Evolutionary conservation across 2,329 filamentous ascomycete genomes (phyloP).

Genomic region (Nectriaceae sp.): DNA sequence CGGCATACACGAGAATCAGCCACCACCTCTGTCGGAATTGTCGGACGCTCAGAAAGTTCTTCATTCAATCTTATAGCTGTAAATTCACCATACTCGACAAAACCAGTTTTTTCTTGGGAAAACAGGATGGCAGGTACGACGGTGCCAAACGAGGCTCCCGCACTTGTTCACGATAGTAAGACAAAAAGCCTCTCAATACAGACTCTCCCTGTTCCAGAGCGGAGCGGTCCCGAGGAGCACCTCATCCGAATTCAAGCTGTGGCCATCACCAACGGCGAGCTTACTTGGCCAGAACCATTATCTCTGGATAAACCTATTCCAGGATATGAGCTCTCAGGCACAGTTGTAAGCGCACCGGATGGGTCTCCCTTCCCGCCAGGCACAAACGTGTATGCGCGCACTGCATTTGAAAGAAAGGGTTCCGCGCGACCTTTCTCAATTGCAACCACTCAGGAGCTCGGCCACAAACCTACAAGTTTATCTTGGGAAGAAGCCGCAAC

Average conservation of each 20-base stretch:
- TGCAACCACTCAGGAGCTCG: background rate
- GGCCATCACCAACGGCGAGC: background rate
- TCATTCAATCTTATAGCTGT: too few relatives aligned
- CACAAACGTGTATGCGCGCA: background rate
- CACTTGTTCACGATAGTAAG: background rate
- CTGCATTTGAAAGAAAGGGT: background rate
- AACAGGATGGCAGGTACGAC: background rate
- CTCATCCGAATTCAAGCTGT: background rate
- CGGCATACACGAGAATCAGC: too few relatives aligned
- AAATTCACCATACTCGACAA: too few relatives aligned
- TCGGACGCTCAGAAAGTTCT: too few relatives aligned
- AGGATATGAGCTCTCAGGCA: background rate
- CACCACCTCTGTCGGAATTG: too few relatives aligned
- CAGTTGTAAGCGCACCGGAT: background rate
- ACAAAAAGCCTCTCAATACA: background rate
- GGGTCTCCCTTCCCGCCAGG: background rate
- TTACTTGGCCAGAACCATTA: background rate
- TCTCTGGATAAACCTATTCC: background rate
- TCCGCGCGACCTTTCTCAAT: background rate
- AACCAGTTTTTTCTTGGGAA: too few relatives aligned
- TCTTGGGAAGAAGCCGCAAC: background rate
- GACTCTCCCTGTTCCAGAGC: background rate
- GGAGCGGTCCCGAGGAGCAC: background rate
- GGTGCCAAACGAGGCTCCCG: background rate
- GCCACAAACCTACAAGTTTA: background rate